Evolutionary conservation across 176 grass and related monocot genomes (phyloP).

Genomic region (Luzula sylvatica): DNA sequence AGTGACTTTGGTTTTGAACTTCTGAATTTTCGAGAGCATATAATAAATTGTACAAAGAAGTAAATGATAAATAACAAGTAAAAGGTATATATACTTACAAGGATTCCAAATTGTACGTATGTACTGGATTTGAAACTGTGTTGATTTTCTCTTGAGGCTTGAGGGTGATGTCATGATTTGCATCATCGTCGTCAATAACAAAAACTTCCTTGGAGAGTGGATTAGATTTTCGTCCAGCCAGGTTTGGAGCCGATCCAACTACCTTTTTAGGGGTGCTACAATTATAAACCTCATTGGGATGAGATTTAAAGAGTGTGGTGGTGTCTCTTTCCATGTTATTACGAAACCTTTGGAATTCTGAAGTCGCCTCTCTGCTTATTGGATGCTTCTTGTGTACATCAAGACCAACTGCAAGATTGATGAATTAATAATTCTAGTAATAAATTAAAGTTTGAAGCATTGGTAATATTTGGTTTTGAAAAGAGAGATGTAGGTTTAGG

Average conservation of each 20-base stretch:
- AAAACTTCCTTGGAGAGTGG: constrained; percentile 66
- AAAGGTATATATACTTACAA: constrained; percentile 23
- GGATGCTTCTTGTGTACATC: constrained; percentile 73
- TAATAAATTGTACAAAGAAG: neutral
- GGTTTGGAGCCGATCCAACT: constrained; percentile 19
- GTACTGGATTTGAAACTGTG: constrained; percentile 21
- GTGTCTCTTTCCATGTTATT: constrained; percentile 13
- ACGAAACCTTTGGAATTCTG: constrained; percentile 14
- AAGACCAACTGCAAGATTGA: constrained; percentile 59
- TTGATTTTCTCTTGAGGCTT: constrained; percentile 24
- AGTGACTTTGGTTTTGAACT: neutral
- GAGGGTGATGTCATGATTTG: constrained; percentile 13
- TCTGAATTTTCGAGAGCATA: constrained; percentile 6
- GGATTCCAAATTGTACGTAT: constrained; percentile 36
- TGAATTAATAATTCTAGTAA: neutral
- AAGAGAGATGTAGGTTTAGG: constrained; percentile 1
- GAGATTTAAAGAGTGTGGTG: constrained; percentile 15
- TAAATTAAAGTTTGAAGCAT: constrained; percentile 4
- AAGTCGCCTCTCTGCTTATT: constrained; percentile 39
- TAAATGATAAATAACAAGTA: constrained; percentile 1
- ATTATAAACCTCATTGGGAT: constrained; percentile 24
- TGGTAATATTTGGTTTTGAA: neutral
- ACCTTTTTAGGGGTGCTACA: constrained; percentile 33
- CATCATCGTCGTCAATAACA: constrained; percentile 53
- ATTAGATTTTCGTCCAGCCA: constrained; percentile 22